Base-by-base conservation (phyloP, 371 early-diverging fungal species). In the Apophysomyces sp. region DNA sequence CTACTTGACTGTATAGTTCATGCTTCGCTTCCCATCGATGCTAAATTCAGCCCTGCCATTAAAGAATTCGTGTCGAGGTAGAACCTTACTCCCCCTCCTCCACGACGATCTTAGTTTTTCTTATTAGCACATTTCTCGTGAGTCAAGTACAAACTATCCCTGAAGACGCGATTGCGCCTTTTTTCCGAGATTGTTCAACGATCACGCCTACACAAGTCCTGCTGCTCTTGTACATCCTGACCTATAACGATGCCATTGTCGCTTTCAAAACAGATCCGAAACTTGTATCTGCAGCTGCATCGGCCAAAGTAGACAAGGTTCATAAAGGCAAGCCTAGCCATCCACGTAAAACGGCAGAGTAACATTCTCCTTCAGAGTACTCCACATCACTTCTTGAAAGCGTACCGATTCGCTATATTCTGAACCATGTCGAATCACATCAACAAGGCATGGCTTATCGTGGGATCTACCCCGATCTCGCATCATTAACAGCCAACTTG, bases 41-140 rank as follows among this genome's bases (percentile, higher is more conserved):
- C 68, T 41, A 65, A 69, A 40, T 73, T 73, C 58, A 61, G 65
- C 55, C 61, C 61, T 53, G 68, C 74, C 52, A 76, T 76, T 55
- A 67, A 72, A 36, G 76, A 79, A 60, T 79, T 70, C 58, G 79
- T 73, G 9, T 56, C 40, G 30, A 70, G 76, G 79, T 79, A 68
- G 21, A 21, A 36, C 18, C 21, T 58, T 31, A n/a, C 3, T 26
- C 16, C 29, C 6, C 8, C 24, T 29, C 9, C 27, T 54, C 12
- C 24, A 36, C 15, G 39, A 16, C 52, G 26, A 37, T 29, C 15
- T 52, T 24, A 24, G 72, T 72, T 55, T 58, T 64, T 15, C 76
- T 13, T 69, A 13, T 61, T 70, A 39, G 61, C 56, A 26, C 31
- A 13, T 31, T 32, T 36, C 56, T 31, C 21, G 13, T 37, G 30